Evolutionary conservation across 108 stramenopile species (phyloP).

Genomic region (Cyclotella sp.): DNA sequence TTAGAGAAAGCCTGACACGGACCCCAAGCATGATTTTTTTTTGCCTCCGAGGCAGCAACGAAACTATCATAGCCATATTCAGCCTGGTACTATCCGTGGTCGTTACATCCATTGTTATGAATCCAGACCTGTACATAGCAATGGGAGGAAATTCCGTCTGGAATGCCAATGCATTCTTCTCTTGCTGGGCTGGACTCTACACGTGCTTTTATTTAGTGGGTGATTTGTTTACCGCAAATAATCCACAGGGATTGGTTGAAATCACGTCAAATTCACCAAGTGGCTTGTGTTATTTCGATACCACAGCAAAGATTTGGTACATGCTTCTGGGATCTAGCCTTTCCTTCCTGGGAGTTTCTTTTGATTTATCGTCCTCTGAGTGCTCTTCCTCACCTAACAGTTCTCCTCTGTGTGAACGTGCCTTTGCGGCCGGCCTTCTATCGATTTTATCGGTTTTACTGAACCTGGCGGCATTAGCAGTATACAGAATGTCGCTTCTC

Average conservation of each 20-base stretch:
- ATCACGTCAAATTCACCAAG: neutral
- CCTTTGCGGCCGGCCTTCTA: neutral
- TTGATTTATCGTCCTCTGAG: neutral
- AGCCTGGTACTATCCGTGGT: neutral
- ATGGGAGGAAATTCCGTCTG: slow-evolving; percentile 7
- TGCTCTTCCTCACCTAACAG: neutral
- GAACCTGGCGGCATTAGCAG: slow-evolving; percentile 1
- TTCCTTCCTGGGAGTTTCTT: neutral
- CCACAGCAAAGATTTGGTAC: slow-evolving; percentile 12
- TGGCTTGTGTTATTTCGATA: slow-evolving; percentile 4
- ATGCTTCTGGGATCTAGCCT: slow-evolving; percentile 7
- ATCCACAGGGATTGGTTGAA: slow-evolving; percentile 1
- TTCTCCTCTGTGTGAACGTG: slow-evolving; percentile 2
- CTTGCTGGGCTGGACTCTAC: slow-evolving; percentile 5
- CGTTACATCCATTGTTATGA: slow-evolving; percentile 1
- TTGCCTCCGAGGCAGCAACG: slow-evolving; percentile 2
- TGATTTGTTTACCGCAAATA: slow-evolving; percentile 5
- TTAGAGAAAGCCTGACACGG: slow-evolving; percentile 2
- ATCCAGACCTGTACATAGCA: slow-evolving; percentile 1
- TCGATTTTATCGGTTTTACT: neutral
- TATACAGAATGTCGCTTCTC: neutral
- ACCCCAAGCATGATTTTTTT: neutral
- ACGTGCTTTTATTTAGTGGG: slow-evolving; percentile 22
- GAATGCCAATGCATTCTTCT: slow-evolving; percentile 19
- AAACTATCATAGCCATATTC: slow-evolving; percentile 1